These are phyloP conservation scores for Cephalotrichum gorgonifer DNA, from an alignment of 2,329 filamentous ascomycete species.

Conservation along the genomic window DNA sequence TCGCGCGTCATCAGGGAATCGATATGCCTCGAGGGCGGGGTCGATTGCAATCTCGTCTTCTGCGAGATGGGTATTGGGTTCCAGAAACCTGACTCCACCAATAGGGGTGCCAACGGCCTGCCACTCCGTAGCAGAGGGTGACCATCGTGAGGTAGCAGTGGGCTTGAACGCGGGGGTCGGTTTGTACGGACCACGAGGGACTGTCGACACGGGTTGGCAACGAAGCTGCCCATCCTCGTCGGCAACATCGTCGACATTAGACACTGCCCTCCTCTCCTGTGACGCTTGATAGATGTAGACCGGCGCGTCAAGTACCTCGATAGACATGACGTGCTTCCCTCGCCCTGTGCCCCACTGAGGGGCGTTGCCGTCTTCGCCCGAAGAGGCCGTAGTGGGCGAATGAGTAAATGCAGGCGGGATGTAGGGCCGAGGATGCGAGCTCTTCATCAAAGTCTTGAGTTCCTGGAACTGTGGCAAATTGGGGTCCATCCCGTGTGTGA, in stretches of 20 bases:
- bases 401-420: slow-evolving; percentile 11
- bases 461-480: slow-evolving; percentile 28
- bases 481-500: slow-evolving; percentile 29
- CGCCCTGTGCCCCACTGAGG: slow-evolving; percentile 13
- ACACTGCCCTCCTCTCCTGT: slow-evolving; percentile 3
- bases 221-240: background rate
- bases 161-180: background rate
- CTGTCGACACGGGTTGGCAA: background rate
- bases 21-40: background rate
- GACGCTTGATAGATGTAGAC: slow-evolving; percentile 31
- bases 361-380: slow-evolving; percentile 3
- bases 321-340: slow-evolving; percentile 27
- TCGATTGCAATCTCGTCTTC: slow-evolving; percentile 12
- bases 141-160: background rate
- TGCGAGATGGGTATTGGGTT: slow-evolving; percentile 28
- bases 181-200: background rate
- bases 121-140: background rate
- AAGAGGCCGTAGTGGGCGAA: background rate
- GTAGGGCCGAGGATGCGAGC: slow-evolving; percentile 31
- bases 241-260: background rate
- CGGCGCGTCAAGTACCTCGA: slow-evolving; percentile 39
- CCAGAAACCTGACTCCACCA: slow-evolving; percentile 23
- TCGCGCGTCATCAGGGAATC: background rate
- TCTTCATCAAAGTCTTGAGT: slow-evolving; percentile 36
- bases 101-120: background rate